Evolutionary conservation across 768 basidiomycete species (phyloP).

Genomic region (Suillus cothurnatus): DNA sequence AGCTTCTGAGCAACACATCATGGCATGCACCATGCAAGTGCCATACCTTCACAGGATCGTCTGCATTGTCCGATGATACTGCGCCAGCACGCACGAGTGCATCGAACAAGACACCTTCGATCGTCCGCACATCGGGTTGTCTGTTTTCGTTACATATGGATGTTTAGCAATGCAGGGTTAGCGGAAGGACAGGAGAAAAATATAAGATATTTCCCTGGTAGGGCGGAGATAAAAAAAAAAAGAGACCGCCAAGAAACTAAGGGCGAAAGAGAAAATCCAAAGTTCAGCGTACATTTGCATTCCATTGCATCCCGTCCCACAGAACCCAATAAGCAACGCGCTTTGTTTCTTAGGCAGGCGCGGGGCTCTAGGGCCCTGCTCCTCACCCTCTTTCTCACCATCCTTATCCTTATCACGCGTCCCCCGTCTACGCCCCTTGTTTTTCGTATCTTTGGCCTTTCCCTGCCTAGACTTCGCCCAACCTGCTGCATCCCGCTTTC

Average conservation of each 20-base stretch:
- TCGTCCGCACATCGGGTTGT: constrained; percentile 75
- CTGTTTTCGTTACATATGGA: constrained; percentile 36
- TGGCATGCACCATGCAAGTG: background rate
- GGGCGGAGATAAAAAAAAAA: background rate
- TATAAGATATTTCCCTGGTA: background rate
- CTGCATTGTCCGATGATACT: constrained; percentile 92
- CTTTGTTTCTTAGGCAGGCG: constrained; percentile 83
- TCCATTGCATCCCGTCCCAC: constrained; percentile 88
- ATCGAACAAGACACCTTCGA: constrained; percentile 88
- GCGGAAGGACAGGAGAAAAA: background rate
- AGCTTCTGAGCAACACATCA: background rate
- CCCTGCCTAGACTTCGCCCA: constrained; percentile 36
- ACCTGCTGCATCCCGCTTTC: constrained; percentile 30
- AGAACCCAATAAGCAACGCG: constrained; percentile 86
- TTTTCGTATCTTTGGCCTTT: constrained; percentile 41
- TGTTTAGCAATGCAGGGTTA: background rate
- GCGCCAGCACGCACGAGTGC: constrained; percentile 89
- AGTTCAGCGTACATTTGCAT: constrained; percentile 87
- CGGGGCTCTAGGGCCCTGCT: constrained; percentile 41
- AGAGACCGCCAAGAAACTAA: background rate
- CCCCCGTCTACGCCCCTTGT: constrained; percentile 43
- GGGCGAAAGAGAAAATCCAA: background rate
- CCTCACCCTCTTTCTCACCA: constrained; percentile 20
- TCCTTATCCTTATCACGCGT: constrained; percentile 38
- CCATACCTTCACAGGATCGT: constrained; percentile 82